phyloP scores from a whole-genome alignment of 129 eudicot species.

The Glebionis coronaria region DNA sequence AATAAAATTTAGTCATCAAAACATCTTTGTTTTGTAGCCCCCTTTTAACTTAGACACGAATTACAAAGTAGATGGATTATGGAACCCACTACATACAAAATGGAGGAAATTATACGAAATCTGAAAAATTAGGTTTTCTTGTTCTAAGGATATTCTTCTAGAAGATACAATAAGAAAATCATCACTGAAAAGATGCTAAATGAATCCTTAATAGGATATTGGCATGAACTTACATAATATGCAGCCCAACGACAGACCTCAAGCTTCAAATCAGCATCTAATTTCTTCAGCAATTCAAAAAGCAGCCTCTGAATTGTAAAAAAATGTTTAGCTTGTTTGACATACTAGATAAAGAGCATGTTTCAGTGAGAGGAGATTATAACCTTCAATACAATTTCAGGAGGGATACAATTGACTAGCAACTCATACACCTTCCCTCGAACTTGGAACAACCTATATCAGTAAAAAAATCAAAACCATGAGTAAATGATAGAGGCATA shows the following conservation, averaged over 20 bases:
- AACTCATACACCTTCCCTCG: slow-evolving; percentile 93
- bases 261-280: slow-evolving; percentile 86
- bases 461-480: slow-evolving; percentile 3
- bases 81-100: not conserved
- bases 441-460: slow-evolving; percentile 78
- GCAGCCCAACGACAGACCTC: slow-evolving; percentile 99
- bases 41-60: not conserved
- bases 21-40: not conserved
- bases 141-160: not conserved
- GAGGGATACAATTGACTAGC: slow-evolving; percentile 83
- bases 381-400: slow-evolving; percentile 86
- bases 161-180: not conserved
- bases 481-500: slow-evolving; percentile 6
- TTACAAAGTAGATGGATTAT: not conserved
- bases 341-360: not conserved
- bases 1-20: not conserved
- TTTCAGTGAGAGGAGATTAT: not conserved
- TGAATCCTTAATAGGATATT: slow-evolving; percentile 9
- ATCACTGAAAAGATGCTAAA: not conserved
- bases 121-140: not conserved
- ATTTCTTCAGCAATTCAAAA: slow-evolving; percentile 79
- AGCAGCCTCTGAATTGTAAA: slow-evolving; percentile 71
- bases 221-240: slow-evolving; percentile 73
- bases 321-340: slow-evolving; percentile 19
- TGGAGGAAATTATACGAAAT: not conserved